These are phyloP conservation scores for Funneliformis mosseae DNA, from an alignment of 192 early-diverging fungal genomes.

Conservation along the genomic window DNA sequence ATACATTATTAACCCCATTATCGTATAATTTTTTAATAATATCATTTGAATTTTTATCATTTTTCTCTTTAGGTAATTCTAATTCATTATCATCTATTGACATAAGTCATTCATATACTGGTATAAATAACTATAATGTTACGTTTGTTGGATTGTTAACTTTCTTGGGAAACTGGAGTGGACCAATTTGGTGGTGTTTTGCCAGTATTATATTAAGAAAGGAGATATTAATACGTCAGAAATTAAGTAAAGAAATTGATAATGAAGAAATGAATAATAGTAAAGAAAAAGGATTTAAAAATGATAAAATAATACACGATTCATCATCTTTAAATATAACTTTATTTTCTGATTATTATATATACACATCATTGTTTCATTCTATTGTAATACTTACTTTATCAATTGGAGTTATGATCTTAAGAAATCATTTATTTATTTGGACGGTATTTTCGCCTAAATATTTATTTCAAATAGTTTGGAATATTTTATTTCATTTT, in stretches of 20 bases:
- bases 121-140: constrained; percentile 67
- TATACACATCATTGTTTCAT: constrained; percentile 46
- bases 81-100: constrained; percentile 82
- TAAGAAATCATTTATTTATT: constrained; percentile 74
- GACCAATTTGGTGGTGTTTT: constrained; percentile 66
- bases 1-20: not conserved
- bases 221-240: constrained; percentile 24
- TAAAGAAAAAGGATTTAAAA: constrained; percentile 16
- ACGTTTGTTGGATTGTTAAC: constrained; percentile 64
- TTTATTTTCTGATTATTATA: constrained; percentile 34
- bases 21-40: constrained; percentile 39
- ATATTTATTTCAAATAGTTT: constrained; percentile 74
- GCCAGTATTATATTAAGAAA: constrained; percentile 44
- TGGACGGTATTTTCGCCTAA: constrained; percentile 87
- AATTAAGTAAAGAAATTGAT: not conserved
- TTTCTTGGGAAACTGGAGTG: constrained; percentile 74
- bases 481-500: constrained; percentile 55
- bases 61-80: constrained; percentile 72
- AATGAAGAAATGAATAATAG: constrained; percentile 6
- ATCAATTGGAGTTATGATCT: constrained; percentile 62
- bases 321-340: not conserved
- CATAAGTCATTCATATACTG: constrained; percentile 74
- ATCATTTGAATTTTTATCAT: constrained; percentile 57
- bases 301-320: not conserved
- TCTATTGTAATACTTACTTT: constrained; percentile 55